Evolutionary conservation across 78 protist species (phyloP).

Genomic region (Dictyostelium discoideum): dicty_2.7 NC_007090.3:1933001-1933500

Average conservation of each 20-base stretch:
- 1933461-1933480: slow-evolving; percentile 88
- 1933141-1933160: slow-evolving; percentile 96
- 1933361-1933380: slow-evolving; percentile 95
- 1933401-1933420: slow-evolving; percentile 95
- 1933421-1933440: slow-evolving; percentile 89
- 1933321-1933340: slow-evolving; percentile 95
- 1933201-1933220: slow-evolving; percentile 96
- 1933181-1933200: slow-evolving; percentile 97
- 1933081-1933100: slow-evolving; percentile 97
- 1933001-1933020: slow-evolving; percentile 94
- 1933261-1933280: slow-evolving; percentile 97
- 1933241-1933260: slow-evolving; percentile 98
- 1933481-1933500: slow-evolving; percentile 93
- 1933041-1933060: slow-evolving; percentile 92
- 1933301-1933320: slow-evolving; percentile 98
- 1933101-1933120: slow-evolving; percentile 99
- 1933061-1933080: slow-evolving; percentile 97
- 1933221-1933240: slow-evolving; percentile 98
- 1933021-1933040: slow-evolving; percentile 97
- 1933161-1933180: slow-evolving; percentile 95
- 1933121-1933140: slow-evolving; percentile 95
- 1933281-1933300: slow-evolving; percentile 97
- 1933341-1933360: slow-evolving; percentile 97
- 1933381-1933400: slow-evolving; percentile 93
- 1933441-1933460: slow-evolving; percentile 79